These are phyloP conservation scores for Boletus sp. DNA, from an alignment of 768 basidiomycete species.

Conservation along the genomic window DNA sequence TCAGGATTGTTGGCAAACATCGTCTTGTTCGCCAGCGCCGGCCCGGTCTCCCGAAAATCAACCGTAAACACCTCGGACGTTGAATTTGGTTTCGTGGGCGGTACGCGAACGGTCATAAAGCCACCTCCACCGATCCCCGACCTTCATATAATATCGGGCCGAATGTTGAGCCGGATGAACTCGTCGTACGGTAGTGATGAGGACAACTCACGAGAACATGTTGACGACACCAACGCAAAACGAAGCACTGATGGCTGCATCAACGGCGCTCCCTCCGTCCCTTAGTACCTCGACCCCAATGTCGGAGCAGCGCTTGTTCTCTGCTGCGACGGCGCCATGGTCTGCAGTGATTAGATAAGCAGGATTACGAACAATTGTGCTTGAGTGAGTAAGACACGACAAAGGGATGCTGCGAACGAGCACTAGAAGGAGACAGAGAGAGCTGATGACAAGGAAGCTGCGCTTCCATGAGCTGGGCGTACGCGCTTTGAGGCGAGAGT, in stretches of 20 bases:
- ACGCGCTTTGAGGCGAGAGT: neutral
- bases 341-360: slow-evolving; percentile 59
- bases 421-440: slow-evolving; percentile 13
- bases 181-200: neutral
- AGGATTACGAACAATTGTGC: slow-evolving; percentile 39
- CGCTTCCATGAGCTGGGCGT: slow-evolving; percentile 11
- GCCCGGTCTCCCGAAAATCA: slow-evolving; percentile 89
- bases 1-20: slow-evolving; percentile 68
- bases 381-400: neutral
- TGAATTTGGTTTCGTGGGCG: slow-evolving; percentile 41
- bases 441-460: slow-evolving; percentile 3
- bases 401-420: slow-evolving; percentile 1
- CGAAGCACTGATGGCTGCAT: slow-evolving; percentile 76
- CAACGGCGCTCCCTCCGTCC: slow-evolving; percentile 88
- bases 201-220: slow-evolving; percentile 74
- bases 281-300: slow-evolving; percentile 76
- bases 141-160: slow-evolving; percentile 31
- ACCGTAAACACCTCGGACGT: slow-evolving; percentile 65
- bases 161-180: neutral
- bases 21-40: slow-evolving; percentile 61
- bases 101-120: slow-evolving; percentile 79
- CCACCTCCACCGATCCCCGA: slow-evolving; percentile 88
- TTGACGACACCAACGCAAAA: slow-evolving; percentile 83
- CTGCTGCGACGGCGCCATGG: slow-evolving; percentile 85
- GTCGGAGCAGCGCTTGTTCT: slow-evolving; percentile 81